Base-by-base conservation (phyloP, 495 filamentous ascomycete genomes). In the Xylaria scruposa region DNA sequence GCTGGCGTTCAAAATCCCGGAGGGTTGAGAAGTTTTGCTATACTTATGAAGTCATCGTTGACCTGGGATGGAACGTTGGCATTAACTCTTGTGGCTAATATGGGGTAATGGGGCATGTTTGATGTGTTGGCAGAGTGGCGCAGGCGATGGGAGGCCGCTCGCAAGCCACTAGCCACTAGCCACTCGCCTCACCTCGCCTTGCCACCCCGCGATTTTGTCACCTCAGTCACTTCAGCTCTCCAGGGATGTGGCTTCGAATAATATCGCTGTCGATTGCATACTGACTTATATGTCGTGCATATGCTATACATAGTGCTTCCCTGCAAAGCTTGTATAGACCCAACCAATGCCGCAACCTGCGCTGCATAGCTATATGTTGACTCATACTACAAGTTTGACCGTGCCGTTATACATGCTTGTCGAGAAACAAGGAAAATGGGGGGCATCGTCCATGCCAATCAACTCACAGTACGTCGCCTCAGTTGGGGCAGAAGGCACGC, bases 91-190 rank as follows among this genome's bases (percentile, higher is more conserved):
- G 68, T 70, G 68, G 68, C 68, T 70, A 64, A 64, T 64, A 56
- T 42, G 38, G 38, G 38, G 38, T 42, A 42, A 38, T 6, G 6
- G 33, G 31, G 60, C 6, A 36, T 36, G 29, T 10, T 58, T 60
- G 53, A 61, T 59, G 56, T 8, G 68, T 60, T 70, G 68, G 68
- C 68, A 70, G 31, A 44, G 68, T 64, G 68, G 59, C 68, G 61
- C 44, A 56, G 19, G 68, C 47, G 38, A 26, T 56, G 31, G 68
- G 68, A 70, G 68, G 68, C 68, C 68, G 68, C 68, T 70, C 59
- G 46, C 68, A 36, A 70, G 68, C 68, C 58, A 70, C 59, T 51
- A 19, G n/a, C n/a, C n/a, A n/a, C n/a, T n/a, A n/a, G n/a, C n/a
- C n/a, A 36, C 33, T 63, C 59, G 47, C 59, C 47, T 56, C 36